Evolutionary conservation across 805 yeast genomes (phyloP).

Genomic region (Pichia nanzhaoensis): DNA sequence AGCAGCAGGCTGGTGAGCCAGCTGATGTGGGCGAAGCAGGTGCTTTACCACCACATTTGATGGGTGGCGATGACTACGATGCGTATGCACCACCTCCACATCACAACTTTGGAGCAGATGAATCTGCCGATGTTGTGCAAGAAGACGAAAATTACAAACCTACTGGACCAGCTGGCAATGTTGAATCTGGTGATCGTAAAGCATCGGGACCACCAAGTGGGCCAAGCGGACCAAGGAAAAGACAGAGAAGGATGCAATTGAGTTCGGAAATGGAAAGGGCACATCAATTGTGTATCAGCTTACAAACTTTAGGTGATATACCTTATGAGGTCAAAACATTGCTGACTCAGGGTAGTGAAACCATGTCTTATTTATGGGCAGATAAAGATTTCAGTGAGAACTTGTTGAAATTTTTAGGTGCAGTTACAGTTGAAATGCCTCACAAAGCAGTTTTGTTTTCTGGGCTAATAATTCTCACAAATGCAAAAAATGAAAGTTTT

Average conservation of each 20-base stretch:
- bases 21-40: no score
- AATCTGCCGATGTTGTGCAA: not conserved
- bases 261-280: constrained; percentile 30
- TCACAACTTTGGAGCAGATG: not conserved
- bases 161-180: not conserved
- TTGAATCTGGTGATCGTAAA: not conserved
- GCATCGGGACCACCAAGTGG: not conserved
- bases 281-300: constrained; percentile 41
- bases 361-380: constrained; percentile 46
- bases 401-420: constrained; percentile 55
- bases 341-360: constrained; percentile 37
- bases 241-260: constrained; percentile 11
- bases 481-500: constrained; percentile 54
- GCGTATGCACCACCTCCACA: constrained; percentile 4
- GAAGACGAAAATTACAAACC: no score
- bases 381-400: constrained; percentile 54
- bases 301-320: constrained; percentile 45
- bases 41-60: constrained; percentile 8
- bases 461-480: constrained; percentile 58
- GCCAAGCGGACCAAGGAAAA: constrained; percentile 8
- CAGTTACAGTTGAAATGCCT: constrained; percentile 81
- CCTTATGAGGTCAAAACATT: constrained; percentile 33
- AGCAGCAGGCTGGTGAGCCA: not conserved
- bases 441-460: constrained; percentile 75
- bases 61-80: not conserved